Evolutionary conservation across 2,329 filamentous ascomycete genomes (phyloP), one percentile per base, ranked within the genome.

Genomic region (Apiospora sp.): DNA sequence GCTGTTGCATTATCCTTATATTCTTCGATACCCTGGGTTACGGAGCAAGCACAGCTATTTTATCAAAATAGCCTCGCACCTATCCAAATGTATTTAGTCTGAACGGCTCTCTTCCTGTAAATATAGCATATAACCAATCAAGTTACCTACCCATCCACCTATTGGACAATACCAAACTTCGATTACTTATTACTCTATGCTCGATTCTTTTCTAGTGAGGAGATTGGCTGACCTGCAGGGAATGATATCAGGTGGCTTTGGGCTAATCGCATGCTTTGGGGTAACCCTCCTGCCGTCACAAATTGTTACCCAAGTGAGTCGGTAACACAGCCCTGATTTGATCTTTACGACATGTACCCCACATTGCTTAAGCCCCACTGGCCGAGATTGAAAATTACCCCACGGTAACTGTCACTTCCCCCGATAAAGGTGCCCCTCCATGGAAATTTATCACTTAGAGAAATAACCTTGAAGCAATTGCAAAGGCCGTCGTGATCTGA

Each of bases 11-110:
- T 22, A 49, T n/a, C 46, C n/a, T 64, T 64, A 64, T n/a, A 64
- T 64, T 64, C 58, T 64, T 64, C 34, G 58, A 64, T 64, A 64
- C 58, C 58, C 58, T 64, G 58, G 58, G 58, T 64, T 64, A 64
- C 34, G 58, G 34, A 24, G 58, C 58, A 34, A 41, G 2, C 22
- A 24, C 34, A 6, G 58, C 34, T 37, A 64, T 64, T 14, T 37
- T 8, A 64, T 64, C 30, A 14, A 34, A 41, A 64, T 64, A n/a
- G 58, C 22, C 58, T 41, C 54, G 54, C 54, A 16, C 54, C 54
- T 61, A 61, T 61, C 30, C 54, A 61, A 37, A 37, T 61, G 54
- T 61, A 37, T 22, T 37, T 30, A 30, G 54, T 19, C 54, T 30
- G 16, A 22, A 37, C 34, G 54, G 54, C 54, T 61, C 54, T 61